These are phyloP conservation scores for Debaryomyces subglobosus DNA, from an alignment of 1,139 yeast species.

Conservation along the genomic window DNA sequence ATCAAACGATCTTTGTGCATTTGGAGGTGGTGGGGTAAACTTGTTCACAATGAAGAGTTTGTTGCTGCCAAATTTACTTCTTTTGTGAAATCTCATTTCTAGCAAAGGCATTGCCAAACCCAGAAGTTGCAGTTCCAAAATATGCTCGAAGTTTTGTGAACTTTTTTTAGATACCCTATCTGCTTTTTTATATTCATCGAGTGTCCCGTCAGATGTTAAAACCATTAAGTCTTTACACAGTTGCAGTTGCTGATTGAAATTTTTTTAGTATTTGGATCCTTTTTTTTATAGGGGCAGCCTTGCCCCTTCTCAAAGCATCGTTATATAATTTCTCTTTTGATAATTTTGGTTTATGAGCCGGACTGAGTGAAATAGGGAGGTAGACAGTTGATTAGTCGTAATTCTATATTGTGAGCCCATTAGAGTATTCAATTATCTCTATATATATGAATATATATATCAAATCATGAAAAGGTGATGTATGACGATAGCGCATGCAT, in stretches of 20 bases:
- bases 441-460: not conserved
- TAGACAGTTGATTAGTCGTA: not conserved
- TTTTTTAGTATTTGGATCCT: not conserved
- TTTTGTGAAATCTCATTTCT: not conserved
- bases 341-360: not conserved
- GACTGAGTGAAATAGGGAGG: not conserved
- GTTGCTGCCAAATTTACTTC: not conserved
- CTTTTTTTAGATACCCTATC: not conserved
- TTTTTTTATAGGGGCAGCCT: not conserved
- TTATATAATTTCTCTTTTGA: not conserved
- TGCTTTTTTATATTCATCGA: not conserved
- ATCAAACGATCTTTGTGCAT: not conserved
- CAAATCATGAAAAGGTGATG: too few relatives aligned
- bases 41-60: not conserved
- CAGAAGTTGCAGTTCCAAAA: not conserved
- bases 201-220: not conserved
- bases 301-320: not conserved
- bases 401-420: not conserved
- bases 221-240: not conserved
- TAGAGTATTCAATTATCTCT: too few relatives aligned
- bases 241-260: too few relatives aligned
- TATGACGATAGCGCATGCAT: too few relatives aligned
- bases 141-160: not conserved
- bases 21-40: not conserved
- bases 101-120: conserved; percentile 1